Evolutionary conservation across 495 filamentous ascomycete genomes (phyloP).

Genomic region (Penicillium roqueforti): DNA sequence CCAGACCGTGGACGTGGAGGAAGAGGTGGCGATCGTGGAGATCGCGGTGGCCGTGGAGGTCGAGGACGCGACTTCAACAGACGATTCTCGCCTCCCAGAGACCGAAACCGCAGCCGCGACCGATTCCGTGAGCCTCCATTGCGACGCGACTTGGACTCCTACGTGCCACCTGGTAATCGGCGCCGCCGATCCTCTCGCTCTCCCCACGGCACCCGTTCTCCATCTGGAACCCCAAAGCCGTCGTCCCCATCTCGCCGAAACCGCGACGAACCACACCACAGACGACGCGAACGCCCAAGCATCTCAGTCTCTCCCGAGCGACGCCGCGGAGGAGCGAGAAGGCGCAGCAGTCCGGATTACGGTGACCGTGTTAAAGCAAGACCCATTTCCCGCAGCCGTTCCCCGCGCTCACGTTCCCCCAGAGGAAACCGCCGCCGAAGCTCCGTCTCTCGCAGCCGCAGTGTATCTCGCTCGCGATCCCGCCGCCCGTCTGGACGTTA

Average conservation of each 20-base stretch:
- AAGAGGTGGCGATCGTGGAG: slow-evolving; percentile 39
- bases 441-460: slow-evolving; percentile 46
- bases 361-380: slow-evolving; percentile 53
- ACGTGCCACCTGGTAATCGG: slow-evolving; percentile 46
- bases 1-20: slow-evolving; percentile 60
- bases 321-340: slow-evolving; percentile 34
- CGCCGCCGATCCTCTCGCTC: slow-evolving; percentile 36
- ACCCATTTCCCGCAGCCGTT: slow-evolving; percentile 46
- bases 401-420: slow-evolving; percentile 59
- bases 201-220: slow-evolving; percentile 32
- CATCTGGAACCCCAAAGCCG: slow-evolving; percentile 36
- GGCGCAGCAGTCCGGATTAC: slow-evolving; percentile 39
- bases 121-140: slow-evolving; percentile 49
- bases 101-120: slow-evolving; percentile 51
- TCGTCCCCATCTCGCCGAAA: slow-evolving; percentile 20
- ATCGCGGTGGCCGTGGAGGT: slow-evolving; percentile 38
- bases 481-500: slow-evolving; percentile 12
- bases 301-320: slow-evolving; percentile 39
- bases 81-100: slow-evolving; percentile 60
- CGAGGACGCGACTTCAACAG: slow-evolving; percentile 45
- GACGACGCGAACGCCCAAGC: slow-evolving; percentile 27
- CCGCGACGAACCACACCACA: slow-evolving; percentile 25
- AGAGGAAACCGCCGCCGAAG: slow-evolving; percentile 50
- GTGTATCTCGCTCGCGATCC: slow-evolving; percentile 30
- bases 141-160: slow-evolving; percentile 54